phyloP scores from a whole-genome alignment of 192 early-diverging fungal genomes.

The Mortierella antarctica region DNA sequence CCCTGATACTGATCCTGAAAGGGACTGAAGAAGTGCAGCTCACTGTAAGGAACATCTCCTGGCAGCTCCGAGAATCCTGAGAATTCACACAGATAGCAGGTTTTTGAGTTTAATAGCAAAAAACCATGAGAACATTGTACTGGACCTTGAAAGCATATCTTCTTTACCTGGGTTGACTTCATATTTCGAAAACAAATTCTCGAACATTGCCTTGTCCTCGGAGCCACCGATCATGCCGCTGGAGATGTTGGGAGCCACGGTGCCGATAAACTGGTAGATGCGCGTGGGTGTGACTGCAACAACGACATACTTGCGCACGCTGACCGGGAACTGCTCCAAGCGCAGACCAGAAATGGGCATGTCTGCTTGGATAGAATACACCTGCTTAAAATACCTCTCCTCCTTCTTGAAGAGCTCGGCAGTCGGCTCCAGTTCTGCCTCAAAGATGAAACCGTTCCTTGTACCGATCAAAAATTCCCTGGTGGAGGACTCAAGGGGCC shows the following conservation, averaged over 20 bases:
- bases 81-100: neutral
- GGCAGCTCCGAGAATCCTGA: conserved; percentile 70
- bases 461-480: conserved; percentile 87
- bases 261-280: conserved; percentile 94
- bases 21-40: conserved; percentile 76
- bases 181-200: conserved; percentile 76
- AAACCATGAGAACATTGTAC: neutral
- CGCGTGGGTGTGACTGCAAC: conserved; percentile 84
- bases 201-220: conserved; percentile 78
- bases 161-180: conserved; percentile 71
- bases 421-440: conserved; percentile 88
- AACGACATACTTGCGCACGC: conserved; percentile 80
- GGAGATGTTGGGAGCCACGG: conserved; percentile 52
- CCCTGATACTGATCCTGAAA: conserved; percentile 77
- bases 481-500: conserved; percentile 70
- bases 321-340: conserved; percentile 83
- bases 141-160: neutral
- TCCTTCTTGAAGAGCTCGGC: conserved; percentile 89
- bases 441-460: conserved; percentile 88
- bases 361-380: conserved; percentile 77
- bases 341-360: conserved; percentile 84
- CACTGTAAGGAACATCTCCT: conserved; percentile 63
- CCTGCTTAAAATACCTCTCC: conserved; percentile 79
- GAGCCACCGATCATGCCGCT: conserved; percentile 57
- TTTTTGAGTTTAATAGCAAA: neutral